These are phyloP conservation scores for Metschnikowia kunwiensis DNA, from an alignment of 805 yeast genomes.

Conservation along the genomic window DNA sequence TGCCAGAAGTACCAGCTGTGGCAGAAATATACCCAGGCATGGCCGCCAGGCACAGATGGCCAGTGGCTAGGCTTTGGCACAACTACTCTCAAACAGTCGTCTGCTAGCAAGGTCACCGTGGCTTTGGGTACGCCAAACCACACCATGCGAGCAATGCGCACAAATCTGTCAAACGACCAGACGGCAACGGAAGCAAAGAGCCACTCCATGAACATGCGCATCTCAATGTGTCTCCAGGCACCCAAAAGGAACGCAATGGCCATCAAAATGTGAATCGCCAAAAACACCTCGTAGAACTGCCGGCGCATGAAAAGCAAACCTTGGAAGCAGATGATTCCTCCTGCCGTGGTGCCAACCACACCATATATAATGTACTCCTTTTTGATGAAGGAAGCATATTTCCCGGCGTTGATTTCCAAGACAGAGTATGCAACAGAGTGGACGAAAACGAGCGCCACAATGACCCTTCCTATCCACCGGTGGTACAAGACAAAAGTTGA, in stretches of 20 bases:
- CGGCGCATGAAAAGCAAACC: conserved; percentile 18
- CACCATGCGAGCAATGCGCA: conserved; percentile 27
- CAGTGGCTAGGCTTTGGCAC: conserved; percentile 37
- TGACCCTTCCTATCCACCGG: conserved; percentile 20
- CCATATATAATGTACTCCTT: conserved; percentile 16
- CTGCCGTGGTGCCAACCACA: conserved; percentile 11
- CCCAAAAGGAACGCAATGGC: conserved; percentile 17
- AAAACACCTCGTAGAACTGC: conserved; percentile 17
- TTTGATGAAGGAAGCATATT: conserved; percentile 5
- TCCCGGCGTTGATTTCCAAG: conserved; percentile 1
- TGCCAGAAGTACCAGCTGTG: conserved; percentile 39
- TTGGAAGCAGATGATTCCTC: conserved; percentile 18
- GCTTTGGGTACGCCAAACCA: conserved; percentile 38
- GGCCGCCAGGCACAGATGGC: conserved; percentile 40
- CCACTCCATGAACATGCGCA: conserved; percentile 13
- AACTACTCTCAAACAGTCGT: conserved; percentile 36
- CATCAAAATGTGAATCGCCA: conserved; percentile 17
- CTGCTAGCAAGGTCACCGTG: conserved; percentile 27
- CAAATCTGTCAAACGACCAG: conserved; percentile 37
- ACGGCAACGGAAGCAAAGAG: conserved; percentile 18
- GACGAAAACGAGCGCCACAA: conserved; percentile 16
- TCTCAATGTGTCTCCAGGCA: conserved; percentile 16
- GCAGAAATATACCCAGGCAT: conserved; percentile 38
- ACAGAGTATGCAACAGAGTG: conserved; percentile 16
- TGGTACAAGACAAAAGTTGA: conserved; percentile 19